Evolutionary conservation across 1,139 yeast species (phyloP).

Genomic region (Yamadazyma kanchanaburiensis): DNA sequence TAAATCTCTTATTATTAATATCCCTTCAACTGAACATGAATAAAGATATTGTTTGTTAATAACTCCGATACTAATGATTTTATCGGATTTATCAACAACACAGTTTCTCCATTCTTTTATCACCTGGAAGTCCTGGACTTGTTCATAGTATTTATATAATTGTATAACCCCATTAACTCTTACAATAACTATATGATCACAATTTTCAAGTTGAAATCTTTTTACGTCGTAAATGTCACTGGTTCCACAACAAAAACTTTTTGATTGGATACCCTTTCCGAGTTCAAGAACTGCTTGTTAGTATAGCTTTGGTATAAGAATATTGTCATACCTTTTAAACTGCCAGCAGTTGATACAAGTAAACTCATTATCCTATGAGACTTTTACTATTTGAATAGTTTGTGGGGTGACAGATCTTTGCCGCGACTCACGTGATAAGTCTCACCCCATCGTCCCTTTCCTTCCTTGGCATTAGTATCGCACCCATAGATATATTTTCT

Average conservation of each 20-base stretch:
- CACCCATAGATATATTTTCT: too few relatives aligned
- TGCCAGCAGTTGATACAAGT: neutral
- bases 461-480: too few relatives aligned
- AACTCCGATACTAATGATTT: slow-evolving; percentile 25
- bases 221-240: slow-evolving; percentile 5
- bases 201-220: slow-evolving; percentile 11
- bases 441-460: too few relatives aligned
- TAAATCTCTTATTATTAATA: slow-evolving; percentile 41
- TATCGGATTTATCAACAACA: slow-evolving; percentile 8
- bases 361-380: too few relatives aligned
- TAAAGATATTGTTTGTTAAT: slow-evolving; percentile 31
- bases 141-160: slow-evolving; percentile 20
- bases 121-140: slow-evolving; percentile 18
- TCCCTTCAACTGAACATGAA: slow-evolving; percentile 45
- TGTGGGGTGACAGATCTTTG: too few relatives aligned
- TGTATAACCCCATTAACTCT: slow-evolving; percentile 30
- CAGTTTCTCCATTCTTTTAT: slow-evolving; percentile 39
- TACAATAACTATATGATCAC: slow-evolving; percentile 23
- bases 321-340: slow-evolving; percentile 5
- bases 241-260: slow-evolving; percentile 5
- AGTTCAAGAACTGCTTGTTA: slow-evolving; percentile 6
- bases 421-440: too few relatives aligned
- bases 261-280: slow-evolving; percentile 2
- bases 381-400: too few relatives aligned
- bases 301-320: slow-evolving; percentile 1